phyloP scores from a whole-genome alignment of 164 flowering plant genomes.

The Saururus chinensis region DNA sequence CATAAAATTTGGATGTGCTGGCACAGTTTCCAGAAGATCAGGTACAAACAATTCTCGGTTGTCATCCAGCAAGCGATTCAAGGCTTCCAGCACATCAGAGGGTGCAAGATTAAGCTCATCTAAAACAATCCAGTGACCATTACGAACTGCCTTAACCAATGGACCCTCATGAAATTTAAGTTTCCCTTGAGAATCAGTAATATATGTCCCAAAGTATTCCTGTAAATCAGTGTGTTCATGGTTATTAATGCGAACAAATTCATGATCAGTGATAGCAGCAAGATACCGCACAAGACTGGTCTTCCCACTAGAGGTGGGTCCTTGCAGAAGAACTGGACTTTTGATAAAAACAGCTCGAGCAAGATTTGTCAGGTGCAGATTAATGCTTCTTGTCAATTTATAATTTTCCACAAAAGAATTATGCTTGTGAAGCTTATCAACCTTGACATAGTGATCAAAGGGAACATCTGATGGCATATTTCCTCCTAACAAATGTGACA shows the following conservation, averaged over 20 bases:
- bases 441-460: conserved; percentile 17
- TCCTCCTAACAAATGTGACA: conserved; percentile 31
- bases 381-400: conserved; percentile 59
- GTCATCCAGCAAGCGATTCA: conserved; percentile 87
- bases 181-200: conserved; percentile 70
- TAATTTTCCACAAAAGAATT: conserved; percentile 23
- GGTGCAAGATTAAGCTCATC: conserved; percentile 99
- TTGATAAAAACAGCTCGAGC: conserved; percentile 65
- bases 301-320: conserved; percentile 99
- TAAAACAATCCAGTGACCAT: conserved; percentile 88
- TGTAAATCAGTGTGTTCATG: conserved; percentile 97
- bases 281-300: conserved; percentile 93
- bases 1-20: conserved; percentile 89
- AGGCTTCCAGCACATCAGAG: conserved; percentile 92
- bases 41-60: conserved; percentile 94
- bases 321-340: conserved; percentile 91
- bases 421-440: background rate
- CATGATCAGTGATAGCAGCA: conserved; percentile 72
- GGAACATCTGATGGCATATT: conserved; percentile 26
- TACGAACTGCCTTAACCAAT: conserved; percentile 81
- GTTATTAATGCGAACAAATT: conserved; percentile 91
- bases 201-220: conserved; percentile 86
- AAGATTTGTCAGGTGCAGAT: conserved; percentile 57
- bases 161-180: conserved; percentile 88
- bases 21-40: conserved; percentile 62